A percentile compares a stretch with the other conserved stretches of the same genome.
phyloP scores from a whole-genome alignment of 139 green algal genomes.

The Penium margaritaceum region DNA sequence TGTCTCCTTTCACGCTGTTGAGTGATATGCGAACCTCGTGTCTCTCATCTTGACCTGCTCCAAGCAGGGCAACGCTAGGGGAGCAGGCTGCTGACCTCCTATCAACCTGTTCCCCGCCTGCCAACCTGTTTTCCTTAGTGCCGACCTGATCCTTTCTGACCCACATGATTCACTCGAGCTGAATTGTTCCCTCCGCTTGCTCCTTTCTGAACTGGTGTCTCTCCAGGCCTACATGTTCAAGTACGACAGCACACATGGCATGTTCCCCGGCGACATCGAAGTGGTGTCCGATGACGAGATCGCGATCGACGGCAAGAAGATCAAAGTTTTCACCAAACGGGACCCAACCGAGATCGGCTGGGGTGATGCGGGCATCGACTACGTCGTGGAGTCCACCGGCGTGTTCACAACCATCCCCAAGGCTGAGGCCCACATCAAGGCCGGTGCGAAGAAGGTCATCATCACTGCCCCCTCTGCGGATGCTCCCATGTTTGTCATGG shows the following conservation, averaged over 20 bases:
- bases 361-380: slow-evolving; percentile 68
- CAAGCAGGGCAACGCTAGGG: no score
- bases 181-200: no score
- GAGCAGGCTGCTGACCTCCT: no score
- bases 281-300: slow-evolving; percentile 26
- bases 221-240: slow-evolving; percentile 49
- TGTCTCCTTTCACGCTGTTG: no score
- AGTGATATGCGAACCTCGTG: no score
- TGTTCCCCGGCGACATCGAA: slow-evolving; percentile 27
- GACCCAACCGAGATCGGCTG: slow-evolving; percentile 83
- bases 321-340: slow-evolving; percentile 20
- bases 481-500: slow-evolving; percentile 88
- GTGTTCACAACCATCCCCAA: slow-evolving; percentile 47
- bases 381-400: slow-evolving; percentile 86
- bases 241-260: slow-evolving; percentile 42
- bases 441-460: slow-evolving; percentile 90
- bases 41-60: no score
- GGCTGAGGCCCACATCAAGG: slow-evolving; percentile 40
- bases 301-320: slow-evolving; percentile 19
- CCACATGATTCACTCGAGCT: no score
- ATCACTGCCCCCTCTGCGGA: slow-evolving; percentile 82
- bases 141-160: no score
- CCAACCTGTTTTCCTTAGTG: no score
- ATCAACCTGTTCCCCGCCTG: no score
- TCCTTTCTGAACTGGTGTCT: no score